These are phyloP conservation scores for Onygenales sp. DNA, from an alignment of 2,329 filamentous ascomycete genomes.

Conservation along the genomic window DNA sequence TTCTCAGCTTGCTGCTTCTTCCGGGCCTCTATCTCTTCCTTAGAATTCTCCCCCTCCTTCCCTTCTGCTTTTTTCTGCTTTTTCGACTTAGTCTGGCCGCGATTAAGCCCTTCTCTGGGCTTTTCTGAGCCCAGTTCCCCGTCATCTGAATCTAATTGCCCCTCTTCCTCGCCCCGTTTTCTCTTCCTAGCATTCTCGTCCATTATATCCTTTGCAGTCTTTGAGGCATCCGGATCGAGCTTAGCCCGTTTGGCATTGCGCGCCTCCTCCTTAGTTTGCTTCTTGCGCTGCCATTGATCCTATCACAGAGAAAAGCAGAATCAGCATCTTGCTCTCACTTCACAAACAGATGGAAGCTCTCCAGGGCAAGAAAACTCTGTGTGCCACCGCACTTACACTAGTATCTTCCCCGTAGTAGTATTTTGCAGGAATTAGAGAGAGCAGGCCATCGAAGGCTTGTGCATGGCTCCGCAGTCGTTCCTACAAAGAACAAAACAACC, in stretches of 20 bases:
- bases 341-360: not conserved
- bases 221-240: slow-evolving; percentile 80
- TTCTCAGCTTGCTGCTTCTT: slow-evolving; percentile 24
- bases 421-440: slow-evolving; percentile 82
- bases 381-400: slow-evolving; percentile 51
- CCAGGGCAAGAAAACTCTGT: not conserved
- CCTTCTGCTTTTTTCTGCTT: slow-evolving; percentile 45
- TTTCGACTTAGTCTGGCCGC: slow-evolving; percentile 33
- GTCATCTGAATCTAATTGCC: slow-evolving; percentile 37
- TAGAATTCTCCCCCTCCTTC: slow-evolving; percentile 13
- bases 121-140: slow-evolving; percentile 34
- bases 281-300: slow-evolving; percentile 93
- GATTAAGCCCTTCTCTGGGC: slow-evolving; percentile 55
- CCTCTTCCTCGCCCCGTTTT: slow-evolving; percentile 56
- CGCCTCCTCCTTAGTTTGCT: slow-evolving; percentile 87
- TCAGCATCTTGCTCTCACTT: not conserved
- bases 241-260: slow-evolving; percentile 76
- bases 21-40: slow-evolving; percentile 10
- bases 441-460: slow-evolving; percentile 73
- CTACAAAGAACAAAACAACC: slow-evolving; percentile 22
- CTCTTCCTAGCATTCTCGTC: slow-evolving; percentile 74
- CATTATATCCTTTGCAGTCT: slow-evolving; percentile 88
- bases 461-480: slow-evolving; percentile 45
- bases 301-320: slow-evolving; percentile 28
- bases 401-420: slow-evolving; percentile 83